Percentiles rank a stretch among this genome's conserved stretches.
Evolutionary conservation across 352 stramenopile genomes (phyloP).

Genomic region (Saprolegnia parasitica): DNA sequence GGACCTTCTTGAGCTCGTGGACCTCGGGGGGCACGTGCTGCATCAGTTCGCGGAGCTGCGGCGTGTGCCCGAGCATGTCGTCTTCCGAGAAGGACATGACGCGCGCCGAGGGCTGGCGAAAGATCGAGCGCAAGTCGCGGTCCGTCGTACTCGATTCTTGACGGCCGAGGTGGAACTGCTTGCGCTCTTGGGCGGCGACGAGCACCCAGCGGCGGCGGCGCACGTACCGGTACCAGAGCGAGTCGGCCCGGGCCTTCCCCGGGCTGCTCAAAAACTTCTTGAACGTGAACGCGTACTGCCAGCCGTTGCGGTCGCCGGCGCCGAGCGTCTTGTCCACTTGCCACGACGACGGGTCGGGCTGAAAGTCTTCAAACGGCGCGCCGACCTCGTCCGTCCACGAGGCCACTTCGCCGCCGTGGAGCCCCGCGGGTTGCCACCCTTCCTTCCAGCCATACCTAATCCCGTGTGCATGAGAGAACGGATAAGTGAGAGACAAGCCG

Average conservation of each 20-base stretch:
- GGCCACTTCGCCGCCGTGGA: constrained; percentile 16
- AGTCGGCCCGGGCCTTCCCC: neutral
- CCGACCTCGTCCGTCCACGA: constrained; percentile 21
- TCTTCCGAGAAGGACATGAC: neutral
- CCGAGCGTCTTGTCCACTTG: constrained; percentile 21
- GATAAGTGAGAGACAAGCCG: too few species aligned
- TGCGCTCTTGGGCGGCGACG: neutral
- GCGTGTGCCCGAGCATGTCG: neutral
- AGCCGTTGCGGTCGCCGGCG: constrained; percentile 17
- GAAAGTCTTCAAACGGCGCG: constrained; percentile 13
- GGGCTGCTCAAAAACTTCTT: constrained; percentile 11
- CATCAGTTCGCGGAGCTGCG: neutral
- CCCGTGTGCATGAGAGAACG: constrained; percentile 9
- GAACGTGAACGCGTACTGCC: constrained; percentile 29
- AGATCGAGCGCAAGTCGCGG: constrained; percentile 11
- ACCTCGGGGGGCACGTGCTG: constrained; percentile 16
- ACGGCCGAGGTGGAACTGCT: constrained; percentile 1
- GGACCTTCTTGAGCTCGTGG: constrained; percentile 20
- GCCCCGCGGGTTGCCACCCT: constrained; percentile 11
- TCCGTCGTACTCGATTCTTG: constrained; percentile 12
- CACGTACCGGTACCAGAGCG: constrained; percentile 27
- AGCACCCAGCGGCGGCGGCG: constrained; percentile 24
- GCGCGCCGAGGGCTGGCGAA: neutral
- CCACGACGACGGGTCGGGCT: constrained; percentile 11
- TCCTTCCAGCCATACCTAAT: constrained; percentile 15